Base-by-base conservation (phyloP, 1,139 yeast genomes). In the Protomyces inundatus region DNA sequence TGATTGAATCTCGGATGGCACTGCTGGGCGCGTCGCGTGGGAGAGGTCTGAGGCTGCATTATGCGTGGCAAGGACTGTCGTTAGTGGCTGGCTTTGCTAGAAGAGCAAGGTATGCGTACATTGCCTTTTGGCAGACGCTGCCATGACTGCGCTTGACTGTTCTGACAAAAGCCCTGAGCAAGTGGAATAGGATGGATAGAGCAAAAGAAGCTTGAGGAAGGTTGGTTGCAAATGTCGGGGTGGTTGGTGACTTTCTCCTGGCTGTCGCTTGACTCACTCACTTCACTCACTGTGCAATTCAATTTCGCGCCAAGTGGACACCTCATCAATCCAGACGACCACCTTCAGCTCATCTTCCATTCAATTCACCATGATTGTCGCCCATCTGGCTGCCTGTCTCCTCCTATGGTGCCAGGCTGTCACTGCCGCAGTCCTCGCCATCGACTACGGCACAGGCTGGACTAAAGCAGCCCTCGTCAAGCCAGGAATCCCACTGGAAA, bases 401-500 rank as follows among this genome's bases (percentile, higher is more conserved):
- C 48, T 42, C 10, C 32, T 42, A 6, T n/a, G 48, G 30, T 30
- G n/a, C 32, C 48, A 42, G 9, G 32, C 48, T 6, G 48, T 16
- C 30, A 10, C 55, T 23, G 82, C 82, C 6, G 95, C 96, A 2
- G 82, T 93, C 16, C 77, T 93, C 59, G 98, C 97, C 35, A 79
- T 93, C 55, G 99, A 93, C 74, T 86, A 82, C 72, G 98, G 99
- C 63, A 87, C 88, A 66, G 95, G 90, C 72, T 88, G 81, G 78
- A 84, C 93, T 45, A 93, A 95, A 74, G 90, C 96, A 1, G 89
- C 87, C 59, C 79, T 93, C 62, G 87, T 95, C 56, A 97, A 97
- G 0, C 98, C 98, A 0, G 90, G 91, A 7, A 84, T 90, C 37
- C 87, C 91, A 23, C 86, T 90, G 73, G 98, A 93, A 71, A 82